Evolutionary conservation across 768 basidiomycete species (phyloP), one percentile per base, ranked within the genome.

Genomic region (Ramaria rubella): DNA sequence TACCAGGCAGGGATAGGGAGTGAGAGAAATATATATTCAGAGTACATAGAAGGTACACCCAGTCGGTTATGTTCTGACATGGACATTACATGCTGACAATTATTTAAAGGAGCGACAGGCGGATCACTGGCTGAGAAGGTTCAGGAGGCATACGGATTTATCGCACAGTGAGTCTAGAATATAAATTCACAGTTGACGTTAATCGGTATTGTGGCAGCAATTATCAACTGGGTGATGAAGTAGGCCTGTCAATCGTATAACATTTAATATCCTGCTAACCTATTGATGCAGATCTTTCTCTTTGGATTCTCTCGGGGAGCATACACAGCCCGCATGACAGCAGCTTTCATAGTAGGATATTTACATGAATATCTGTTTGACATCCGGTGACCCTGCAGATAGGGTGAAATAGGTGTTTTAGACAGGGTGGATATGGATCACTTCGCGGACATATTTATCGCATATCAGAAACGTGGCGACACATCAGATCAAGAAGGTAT

Each of bases 241-340:
- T 85, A 61, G 21, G 62, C 19, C 1, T 6, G 5, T 19, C 29
- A 21, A 19, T 31, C 33, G 6, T 34, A 3, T 51, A 4, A 3
- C 30, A 30, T 52, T 19, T 42, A 26, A 33, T 42, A 54, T 3
- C 14, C 11, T 31, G 40, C 55, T 62, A 26, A 64, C 58, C 57
- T 26, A 38, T 17, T 15, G 24, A 7, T 5, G 27, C 54, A 87
- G 86, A 82, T 89, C 12, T 88, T 83, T 66, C 74, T 87, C 24
- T 89, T 89, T 66, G 87, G 87, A 6, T 88, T 88, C 67, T 87
- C 86, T 17, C 74, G 86, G 65, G 87, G 86, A 5, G 87, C 85
- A 59, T 89, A 87, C 65, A 87, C 87, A 0, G 87, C 78, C 8
- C 75, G 87, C 31, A 87, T 86, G 83, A 75, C 86, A 8, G 85